phyloP scores from a whole-genome alignment of 1,139 yeast genomes.

The Diutina siamensis region DNA sequence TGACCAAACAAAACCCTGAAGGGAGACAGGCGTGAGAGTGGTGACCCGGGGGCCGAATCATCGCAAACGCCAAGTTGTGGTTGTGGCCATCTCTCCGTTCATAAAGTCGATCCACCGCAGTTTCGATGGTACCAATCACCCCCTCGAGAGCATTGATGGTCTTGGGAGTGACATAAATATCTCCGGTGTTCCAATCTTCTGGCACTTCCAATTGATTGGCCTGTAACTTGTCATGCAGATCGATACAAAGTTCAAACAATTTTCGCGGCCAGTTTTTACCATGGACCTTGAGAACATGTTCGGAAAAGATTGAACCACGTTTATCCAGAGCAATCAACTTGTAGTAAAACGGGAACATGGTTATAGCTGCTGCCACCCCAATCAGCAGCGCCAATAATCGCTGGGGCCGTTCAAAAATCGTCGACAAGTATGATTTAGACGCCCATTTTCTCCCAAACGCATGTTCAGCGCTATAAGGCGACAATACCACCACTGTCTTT shows the following conservation, averaged over 20 bases:
- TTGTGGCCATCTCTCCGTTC: constrained; percentile 15
- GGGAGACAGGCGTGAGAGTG: constrained; percentile 82
- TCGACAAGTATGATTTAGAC: constrained; percentile 49
- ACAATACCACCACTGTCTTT: constrained; percentile 41
- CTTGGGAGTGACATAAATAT: constrained; percentile 58
- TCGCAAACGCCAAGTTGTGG: constrained; percentile 53
- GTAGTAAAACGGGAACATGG: constrained; percentile 56
- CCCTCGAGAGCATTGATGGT: constrained; percentile 71
- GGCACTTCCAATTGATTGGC: constrained; percentile 63
- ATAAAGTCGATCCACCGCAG: constrained; percentile 49
- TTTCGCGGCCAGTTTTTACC: constrained; percentile 63
- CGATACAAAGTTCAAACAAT: constrained; percentile 47
- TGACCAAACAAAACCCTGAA: constrained; percentile 77
- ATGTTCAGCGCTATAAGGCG: constrained; percentile 56
- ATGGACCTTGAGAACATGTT: constrained; percentile 65
- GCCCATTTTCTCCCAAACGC: constrained; percentile 72
- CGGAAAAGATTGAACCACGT: constrained; percentile 34
- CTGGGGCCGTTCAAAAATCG: constrained; percentile 81
- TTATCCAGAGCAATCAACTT: constrained; percentile 38
- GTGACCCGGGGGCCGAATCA: constrained; percentile 80
- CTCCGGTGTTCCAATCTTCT: constrained; percentile 74
- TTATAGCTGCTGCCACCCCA: constrained; percentile 68
- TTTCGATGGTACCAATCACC: constrained; percentile 67
- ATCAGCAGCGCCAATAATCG: constrained; percentile 63
- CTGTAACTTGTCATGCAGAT: constrained; percentile 45